A percentile compares a stretch with the other conserved stretches of the same genome.
These are phyloP conservation scores for Curvularia sp. DNA, from an alignment of 2,329 filamentous ascomycete species.

Conservation along the genomic window DNA sequence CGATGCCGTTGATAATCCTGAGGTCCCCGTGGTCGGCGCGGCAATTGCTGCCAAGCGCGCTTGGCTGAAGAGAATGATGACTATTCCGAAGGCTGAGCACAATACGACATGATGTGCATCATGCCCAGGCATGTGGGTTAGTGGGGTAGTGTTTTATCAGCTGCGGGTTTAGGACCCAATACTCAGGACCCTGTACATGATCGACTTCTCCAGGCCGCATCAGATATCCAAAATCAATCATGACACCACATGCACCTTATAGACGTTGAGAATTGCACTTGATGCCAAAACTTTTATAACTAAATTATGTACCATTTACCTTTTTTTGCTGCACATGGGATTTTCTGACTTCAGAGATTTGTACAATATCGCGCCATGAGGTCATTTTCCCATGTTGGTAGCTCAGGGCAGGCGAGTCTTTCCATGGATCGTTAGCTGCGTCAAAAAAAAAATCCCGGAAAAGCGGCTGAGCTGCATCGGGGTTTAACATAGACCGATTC, in stretches of 20 bases:
- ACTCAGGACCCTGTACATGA: not conserved
- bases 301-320: not conserved
- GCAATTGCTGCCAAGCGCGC: slow-evolving; percentile 12
- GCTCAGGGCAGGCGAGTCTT: not conserved
- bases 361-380: not conserved
- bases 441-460: not conserved
- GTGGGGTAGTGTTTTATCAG: not conserved
- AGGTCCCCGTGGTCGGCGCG: slow-evolving; percentile 12
- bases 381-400: not conserved
- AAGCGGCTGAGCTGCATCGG: not conserved
- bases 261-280: not conserved
- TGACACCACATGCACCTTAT: not conserved
- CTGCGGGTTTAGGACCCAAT: not conserved
- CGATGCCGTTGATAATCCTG: slow-evolving; percentile 22
- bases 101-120: not conserved
- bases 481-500: not conserved
- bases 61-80: slow-evolving; percentile 7
- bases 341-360: not conserved
- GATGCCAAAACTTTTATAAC: not conserved
- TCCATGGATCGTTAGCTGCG: not conserved
- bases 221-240: not conserved
- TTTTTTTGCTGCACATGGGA: not conserved
- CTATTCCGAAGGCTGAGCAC: not conserved
- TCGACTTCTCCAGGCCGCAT: not conserved
- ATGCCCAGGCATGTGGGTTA: too few species aligned